Conservation (phyloP, 176 grass and related monocot species). For the Musa troglodytarum region DNA sequence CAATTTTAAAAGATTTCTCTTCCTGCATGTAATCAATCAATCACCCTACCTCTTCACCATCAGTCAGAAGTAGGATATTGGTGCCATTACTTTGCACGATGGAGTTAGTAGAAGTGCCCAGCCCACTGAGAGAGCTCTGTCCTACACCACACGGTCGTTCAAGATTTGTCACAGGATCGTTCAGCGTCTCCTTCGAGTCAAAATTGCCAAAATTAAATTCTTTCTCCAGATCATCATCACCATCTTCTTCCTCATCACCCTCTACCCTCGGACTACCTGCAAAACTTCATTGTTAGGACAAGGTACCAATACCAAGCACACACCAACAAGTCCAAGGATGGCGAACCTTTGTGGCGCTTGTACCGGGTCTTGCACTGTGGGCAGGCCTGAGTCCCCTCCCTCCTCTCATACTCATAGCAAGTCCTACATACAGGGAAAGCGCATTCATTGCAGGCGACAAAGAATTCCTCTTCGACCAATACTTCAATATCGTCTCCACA, state of each 20-base stretch:
- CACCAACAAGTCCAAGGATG: neutral
- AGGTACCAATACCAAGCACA: neutral
- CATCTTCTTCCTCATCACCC: slow-evolving; percentile 49
- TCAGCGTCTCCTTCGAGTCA: slow-evolving; percentile 11
- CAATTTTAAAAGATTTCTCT: neutral
- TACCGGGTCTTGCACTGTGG: slow-evolving; percentile 47
- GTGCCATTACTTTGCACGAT: neutral
- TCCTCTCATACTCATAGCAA: slow-evolving; percentile 45
- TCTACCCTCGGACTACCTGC: slow-evolving; percentile 39
- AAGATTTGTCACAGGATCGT: slow-evolving; percentile 2
- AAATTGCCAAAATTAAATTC: slow-evolving; percentile 34
- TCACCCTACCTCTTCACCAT: slow-evolving; percentile 38
- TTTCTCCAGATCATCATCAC: slow-evolving; percentile 33
- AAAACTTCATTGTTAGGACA: neutral
- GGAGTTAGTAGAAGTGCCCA: neutral
- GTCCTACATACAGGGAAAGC: slow-evolving; percentile 37
- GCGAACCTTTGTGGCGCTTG: slow-evolving; percentile 42
- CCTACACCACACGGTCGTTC: slow-evolving; percentile 24
- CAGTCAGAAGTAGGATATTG: slow-evolving; percentile 31
- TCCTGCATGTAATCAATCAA: neutral
- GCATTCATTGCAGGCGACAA: slow-evolving; percentile 46
- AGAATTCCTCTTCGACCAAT: slow-evolving; percentile 22
- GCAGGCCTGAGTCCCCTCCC: slow-evolving; percentile 41
- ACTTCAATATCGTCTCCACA: slow-evolving; percentile 35
- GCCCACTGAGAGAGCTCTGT: slow-evolving; percentile 17